Base-by-base conservation (phyloP, 805 yeast species). In the Ascoidea tarda region DNA sequence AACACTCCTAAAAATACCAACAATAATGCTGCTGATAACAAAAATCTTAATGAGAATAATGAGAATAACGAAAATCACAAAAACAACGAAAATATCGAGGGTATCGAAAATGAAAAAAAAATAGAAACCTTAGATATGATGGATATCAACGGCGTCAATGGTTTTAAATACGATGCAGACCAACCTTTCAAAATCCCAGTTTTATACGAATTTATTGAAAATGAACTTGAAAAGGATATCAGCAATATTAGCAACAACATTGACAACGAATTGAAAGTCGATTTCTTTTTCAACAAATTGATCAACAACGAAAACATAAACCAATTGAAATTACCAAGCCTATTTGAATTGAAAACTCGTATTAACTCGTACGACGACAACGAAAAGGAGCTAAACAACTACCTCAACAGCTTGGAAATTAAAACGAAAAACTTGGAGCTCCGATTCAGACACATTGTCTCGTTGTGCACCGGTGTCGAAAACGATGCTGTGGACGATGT, bases 391-490 rank as follows among this genome's bases (percentile, higher is more conserved):
- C 70, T 93, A 53, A 69, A 73, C 42, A 62, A 65, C 2, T 74
- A 84, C 50, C 72, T 87, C 46, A 68, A 67, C 42, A 71, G 69
- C 6, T 73, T 89, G 57, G 73, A 72, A 46, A 65, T 76, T 14
- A 74, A 79, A 8, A 79, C 83, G 16, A 66, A 73, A 21, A 78
- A 73, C 52, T 66, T 84, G 49, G 91, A 85, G 60, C 69, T 72
- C 32, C 91, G 91, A 65, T 93, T 89, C 69, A 82, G 93, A 60
- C 76, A 86, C 59, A 96, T 91, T 16, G 89, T 91, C 45, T 81
- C 96, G 32, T 72, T 88, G 51, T 90, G 98, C 70, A 85, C 96
- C 3, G 93, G 93, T 32, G 91, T 88, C 32, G 89, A 81, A 49
- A 86, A 84, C 52, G 78, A 76, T 51, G 83, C 81, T 57, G 95